phyloP scores from a whole-genome alignment of 768 basidiomycete species.

The Austroboletus eburneus region DNA sequence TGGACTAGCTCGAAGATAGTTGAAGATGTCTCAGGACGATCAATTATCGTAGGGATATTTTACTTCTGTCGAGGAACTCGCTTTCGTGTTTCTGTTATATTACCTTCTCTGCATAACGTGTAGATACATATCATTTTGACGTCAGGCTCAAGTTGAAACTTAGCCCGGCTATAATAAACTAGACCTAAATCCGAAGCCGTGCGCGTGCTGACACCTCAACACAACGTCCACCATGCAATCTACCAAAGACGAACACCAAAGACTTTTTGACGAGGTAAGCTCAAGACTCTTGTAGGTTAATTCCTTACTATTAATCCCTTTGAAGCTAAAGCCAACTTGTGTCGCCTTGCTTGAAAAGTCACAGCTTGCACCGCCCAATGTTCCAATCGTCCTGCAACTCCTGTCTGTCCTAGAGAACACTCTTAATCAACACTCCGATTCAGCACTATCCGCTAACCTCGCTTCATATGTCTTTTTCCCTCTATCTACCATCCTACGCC shows the following conservation, averaged over 20 bases:
- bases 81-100: too few relatives aligned
- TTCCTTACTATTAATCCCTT: background rate
- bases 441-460: slow-evolving; percentile 50
- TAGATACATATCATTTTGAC: too few relatives aligned
- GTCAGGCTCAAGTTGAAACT: too few relatives aligned
- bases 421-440: slow-evolving; percentile 42
- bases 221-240: too few relatives aligned
- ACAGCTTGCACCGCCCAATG: slow-evolving; percentile 52
- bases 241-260: slow-evolving; percentile 15
- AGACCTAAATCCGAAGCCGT: too few relatives aligned
- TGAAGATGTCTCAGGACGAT: too few relatives aligned
- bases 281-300: too few relatives aligned
- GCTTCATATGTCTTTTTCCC: slow-evolving; percentile 88
- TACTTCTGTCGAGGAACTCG: too few relatives aligned
- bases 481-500: slow-evolving; percentile 76
- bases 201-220: too few relatives aligned
- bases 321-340: slow-evolving; percentile 63
- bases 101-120: too few relatives aligned
- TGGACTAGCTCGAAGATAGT: background rate
- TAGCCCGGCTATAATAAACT: too few relatives aligned
- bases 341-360: slow-evolving; percentile 77
- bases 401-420: slow-evolving; percentile 50
- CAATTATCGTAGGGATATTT: too few relatives aligned
- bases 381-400: slow-evolving; percentile 43
- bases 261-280: slow-evolving; percentile 38